Base-by-base conservation (phyloP, 2,329 filamentous ascomycete species). In the Fusarium sp. region DNA sequence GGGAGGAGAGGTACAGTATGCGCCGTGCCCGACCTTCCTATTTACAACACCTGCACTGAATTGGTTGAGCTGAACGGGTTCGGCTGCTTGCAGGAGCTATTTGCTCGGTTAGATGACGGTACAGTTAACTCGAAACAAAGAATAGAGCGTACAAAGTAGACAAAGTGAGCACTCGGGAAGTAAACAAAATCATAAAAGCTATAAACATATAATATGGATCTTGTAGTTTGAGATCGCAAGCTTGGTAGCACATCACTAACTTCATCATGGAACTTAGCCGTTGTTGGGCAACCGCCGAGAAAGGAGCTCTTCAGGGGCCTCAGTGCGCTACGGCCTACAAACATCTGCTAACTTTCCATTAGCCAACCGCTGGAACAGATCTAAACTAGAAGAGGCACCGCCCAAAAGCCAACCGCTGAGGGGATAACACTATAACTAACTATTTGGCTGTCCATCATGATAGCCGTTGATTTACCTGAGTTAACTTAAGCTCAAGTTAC, bases 311-410 rank as follows among this genome's bases (percentile, higher is more conserved):
- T 51, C 56, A 71, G 69, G 69, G 65, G 57, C 65, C 57, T 71
- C 60, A 69, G 68, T 62, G 60, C 60, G 52, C 65, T 69, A 58
- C 52, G 34, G 55, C 41, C 34, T 42, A 34, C 49, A 41, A 53
- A 32, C 56, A 51, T 54, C 51, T 44, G 41, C 60, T 46, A 67
- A 61, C 69, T 69, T 54, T 54, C 51, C 45, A 42, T 65, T 44
- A 67, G 65, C 69, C 69, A 67, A 62, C 69, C 61, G 51, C 69
- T 70, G 65, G 69, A 67, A 55, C 61, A 69, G 37, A 56, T 29
- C 69, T 72, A 71, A 32, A 22, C 69, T 67, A 24, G 49, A 72
- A 72, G 44, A 59, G 65, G 69, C 53, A 71, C 65, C 40, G 56
- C 46, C 69, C 69, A 57, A 62, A 45, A 25, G 48, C 20, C 51